Conservation (phyloP, 352 stramenopile species). For the Aphanomyces invadans region DNA sequence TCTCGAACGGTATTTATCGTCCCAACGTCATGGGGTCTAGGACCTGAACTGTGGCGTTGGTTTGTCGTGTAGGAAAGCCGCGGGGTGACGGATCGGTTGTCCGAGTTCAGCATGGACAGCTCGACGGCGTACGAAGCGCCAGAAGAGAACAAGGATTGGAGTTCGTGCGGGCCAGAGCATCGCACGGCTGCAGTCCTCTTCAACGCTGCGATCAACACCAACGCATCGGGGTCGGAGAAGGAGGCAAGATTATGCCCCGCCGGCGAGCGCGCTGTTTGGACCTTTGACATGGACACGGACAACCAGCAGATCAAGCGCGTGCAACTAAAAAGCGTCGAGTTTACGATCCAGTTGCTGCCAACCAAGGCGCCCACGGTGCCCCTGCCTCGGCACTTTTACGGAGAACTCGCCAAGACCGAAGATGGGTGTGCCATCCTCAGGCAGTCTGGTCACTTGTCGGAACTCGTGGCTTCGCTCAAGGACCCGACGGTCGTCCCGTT, state of each 20-base stretch:
- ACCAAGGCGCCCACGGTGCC: conserved; percentile 68
- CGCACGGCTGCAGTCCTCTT: conserved; percentile 55
- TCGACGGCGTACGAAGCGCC: conserved; percentile 32
- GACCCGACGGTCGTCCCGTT: conserved; percentile 75
- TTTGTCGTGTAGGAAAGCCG: conserved; percentile 24
- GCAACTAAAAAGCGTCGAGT: conserved; percentile 84
- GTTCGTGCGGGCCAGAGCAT: conserved; percentile 76
- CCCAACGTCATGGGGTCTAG: too few relatives aligned
- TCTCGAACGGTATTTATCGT: conserved; percentile 8
- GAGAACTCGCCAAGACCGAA: conserved; percentile 77
- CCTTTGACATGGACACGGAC: conserved; percentile 85
- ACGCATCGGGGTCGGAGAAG: conserved; percentile 29
- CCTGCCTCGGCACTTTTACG: conserved; percentile 76
- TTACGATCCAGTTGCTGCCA: conserved; percentile 77
- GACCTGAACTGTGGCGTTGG: too few relatives aligned
- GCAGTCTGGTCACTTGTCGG: conserved; percentile 65
- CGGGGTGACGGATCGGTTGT: conserved; percentile 50
- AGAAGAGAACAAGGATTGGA: conserved; percentile 87
- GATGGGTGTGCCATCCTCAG: conserved; percentile 75
- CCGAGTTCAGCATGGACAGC: conserved; percentile 43
- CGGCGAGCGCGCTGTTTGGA: conserved; percentile 80
- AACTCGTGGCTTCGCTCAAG: conserved; percentile 74
- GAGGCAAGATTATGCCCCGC: conserved; percentile 72
- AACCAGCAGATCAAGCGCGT: conserved; percentile 60
- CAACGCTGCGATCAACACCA: background rate